phyloP scores from a whole-genome alignment of 2,329 filamentous ascomycete species.

The Fusarium scirpi region DNA sequence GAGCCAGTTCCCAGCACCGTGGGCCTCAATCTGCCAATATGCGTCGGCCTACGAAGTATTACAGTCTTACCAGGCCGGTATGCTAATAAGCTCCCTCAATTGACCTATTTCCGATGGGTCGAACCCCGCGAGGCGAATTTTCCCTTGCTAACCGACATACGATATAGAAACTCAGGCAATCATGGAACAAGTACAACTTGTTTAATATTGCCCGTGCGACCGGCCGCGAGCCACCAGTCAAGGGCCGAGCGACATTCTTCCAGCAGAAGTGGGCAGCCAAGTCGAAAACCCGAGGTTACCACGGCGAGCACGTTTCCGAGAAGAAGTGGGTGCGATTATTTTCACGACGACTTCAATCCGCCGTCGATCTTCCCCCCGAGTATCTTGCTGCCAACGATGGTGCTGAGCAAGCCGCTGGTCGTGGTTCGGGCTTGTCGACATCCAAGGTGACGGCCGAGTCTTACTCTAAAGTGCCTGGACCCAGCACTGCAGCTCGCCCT shows the following conservation, averaged over 20 bases:
- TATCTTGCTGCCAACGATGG: constrained; percentile 87
- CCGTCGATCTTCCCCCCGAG: constrained; percentile 84
- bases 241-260: constrained; percentile 78
- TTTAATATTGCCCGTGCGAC: constrained; percentile 77
- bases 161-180: constrained; percentile 86
- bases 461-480: constrained; percentile 50
- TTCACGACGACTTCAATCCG: constrained; percentile 80
- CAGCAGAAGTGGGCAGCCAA: constrained; percentile 99
- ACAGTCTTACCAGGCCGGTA: constrained; percentile 75
- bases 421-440: constrained; percentile 76
- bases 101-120: constrained; percentile 3
- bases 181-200: constrained; percentile 97
- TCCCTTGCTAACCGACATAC: constrained; percentile 31
- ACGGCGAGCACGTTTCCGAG: constrained; percentile 94
- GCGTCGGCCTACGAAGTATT: constrained; percentile 71
- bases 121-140: constrained; percentile 18
- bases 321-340: constrained; percentile 96
- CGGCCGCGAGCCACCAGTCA: constrained; percentile 50
- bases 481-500: constrained; percentile 30
- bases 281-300: constrained; percentile 84
- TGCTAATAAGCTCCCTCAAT: constrained; percentile 47
- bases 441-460: constrained; percentile 50
- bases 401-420: constrained; percentile 82
- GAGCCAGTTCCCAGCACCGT: constrained; percentile 43
- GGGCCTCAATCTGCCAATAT: constrained; percentile 56